Base-by-base conservation (phyloP, 495 filamentous ascomycete species). In the Rostrohypoxylon terebratum region DNA sequence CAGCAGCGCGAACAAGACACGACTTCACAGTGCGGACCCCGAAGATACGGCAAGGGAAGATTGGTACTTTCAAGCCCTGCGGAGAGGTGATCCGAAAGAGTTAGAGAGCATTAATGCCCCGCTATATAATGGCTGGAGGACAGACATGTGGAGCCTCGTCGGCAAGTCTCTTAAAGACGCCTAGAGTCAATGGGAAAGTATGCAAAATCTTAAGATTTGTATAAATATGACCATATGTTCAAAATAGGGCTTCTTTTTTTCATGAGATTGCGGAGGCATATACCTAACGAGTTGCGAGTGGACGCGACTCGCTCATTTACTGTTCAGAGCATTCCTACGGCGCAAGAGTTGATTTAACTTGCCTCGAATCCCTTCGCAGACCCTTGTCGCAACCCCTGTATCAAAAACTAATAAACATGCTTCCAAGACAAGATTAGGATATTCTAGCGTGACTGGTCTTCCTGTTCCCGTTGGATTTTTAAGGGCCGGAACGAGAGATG, bases 31-130 rank as follows among this genome's bases (percentile, higher is more conserved):
- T 10, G 63, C 63, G 10, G 51, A 66, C 13, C 51, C 63, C 40
- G 63, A 66, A 28, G 63, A 66, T 31, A 25, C 42, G 11, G 63
- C 51, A 4, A 66, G 63, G 53, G 63, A 66, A 28, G 63, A 66
- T 48, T 66, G 63, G 63, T 66, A 66, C 21, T 66, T 66, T 23
- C 51, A 38, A 40, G 63, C 63, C 4, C 16, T 66, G 10, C 48
- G 48, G 16, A 53, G 53, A 13, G 63, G 63, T 6, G 63, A 66
- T 36, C 25, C 63, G 10, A 59, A 58, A 16, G 63, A 66, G 25
- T 33, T 66, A n/a, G 51, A 16, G 55, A 20, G 21, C 2, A 59
- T 66, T 16, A 53, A 66, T 18, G 36, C 23, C 4, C 63, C 63
- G 13, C 63, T 66, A 10, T 66, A 47, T 50, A 51, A 53, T 5